Conservation (phyloP, 306 rosid genomes). For the Pterocarpus macrocarpus region DNA sequence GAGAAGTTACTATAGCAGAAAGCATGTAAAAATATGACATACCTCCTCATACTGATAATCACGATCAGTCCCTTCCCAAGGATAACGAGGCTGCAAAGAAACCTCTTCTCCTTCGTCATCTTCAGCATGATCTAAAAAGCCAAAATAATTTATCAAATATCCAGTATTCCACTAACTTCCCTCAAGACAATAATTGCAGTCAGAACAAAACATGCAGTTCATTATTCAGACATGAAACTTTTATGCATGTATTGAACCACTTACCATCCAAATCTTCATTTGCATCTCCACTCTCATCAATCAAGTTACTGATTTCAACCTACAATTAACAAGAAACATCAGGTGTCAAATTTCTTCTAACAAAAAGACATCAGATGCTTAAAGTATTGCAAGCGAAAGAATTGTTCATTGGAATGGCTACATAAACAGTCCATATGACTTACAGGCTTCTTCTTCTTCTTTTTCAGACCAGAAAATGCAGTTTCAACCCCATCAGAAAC, state of each 20-base stretch:
- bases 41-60: constrained; percentile 96
- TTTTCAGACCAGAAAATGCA: constrained; percentile 86
- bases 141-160: constrained; percentile 15
- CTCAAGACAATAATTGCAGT: not conserved
- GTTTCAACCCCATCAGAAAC: constrained; percentile 85
- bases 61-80: constrained; percentile 96
- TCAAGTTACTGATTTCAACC: constrained; percentile 78
- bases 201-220: constrained; percentile 13
- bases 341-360: constrained; percentile 35
- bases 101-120: constrained; percentile 72
- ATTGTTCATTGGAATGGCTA: not conserved
- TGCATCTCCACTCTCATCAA: constrained; percentile 70
- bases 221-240: constrained; percentile 22
- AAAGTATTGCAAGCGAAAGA: not conserved
- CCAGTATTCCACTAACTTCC: constrained; percentile 9
- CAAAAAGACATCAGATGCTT: constrained; percentile 24
- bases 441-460: constrained; percentile 96
- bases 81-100: constrained; percentile 60
- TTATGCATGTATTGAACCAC: not conserved
- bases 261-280: constrained; percentile 80
- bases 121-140: constrained; percentile 60
- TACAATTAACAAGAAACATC: constrained; percentile 48
- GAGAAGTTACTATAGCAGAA: constrained; percentile 9
- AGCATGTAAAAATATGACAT: constrained; percentile 21
- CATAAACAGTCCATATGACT: constrained; percentile 34